These are phyloP conservation scores for Paspalum notatum DNA, from an alignment of 176 grass and related monocot genomes.

Conservation along the genomic window DNA sequence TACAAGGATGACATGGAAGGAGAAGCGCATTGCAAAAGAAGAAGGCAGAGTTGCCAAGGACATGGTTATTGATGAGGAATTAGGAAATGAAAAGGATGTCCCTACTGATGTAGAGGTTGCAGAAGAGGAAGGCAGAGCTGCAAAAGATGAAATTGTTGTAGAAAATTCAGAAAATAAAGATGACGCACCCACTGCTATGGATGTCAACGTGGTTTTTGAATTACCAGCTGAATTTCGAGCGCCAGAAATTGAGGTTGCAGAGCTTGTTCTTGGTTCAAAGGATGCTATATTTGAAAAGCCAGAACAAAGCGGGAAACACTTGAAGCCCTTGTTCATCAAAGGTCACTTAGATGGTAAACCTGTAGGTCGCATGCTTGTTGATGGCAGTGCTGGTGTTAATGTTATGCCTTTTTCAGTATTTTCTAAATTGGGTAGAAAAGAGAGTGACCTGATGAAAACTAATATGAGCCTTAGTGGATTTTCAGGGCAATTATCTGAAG, in stretches of 20 bases:
- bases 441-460: not conserved
- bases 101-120: not conserved
- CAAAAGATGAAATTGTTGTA: not conserved
- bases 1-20: not conserved
- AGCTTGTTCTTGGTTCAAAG: not conserved
- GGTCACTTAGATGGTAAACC: slow-evolving; percentile 4
- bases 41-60: too few species aligned
- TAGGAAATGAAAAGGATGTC: too few species aligned
- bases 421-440: not conserved
- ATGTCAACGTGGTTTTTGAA: not conserved
- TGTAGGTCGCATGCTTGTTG: slow-evolving; percentile 19
- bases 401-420: slow-evolving; percentile 10
- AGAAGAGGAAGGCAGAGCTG: not conserved
- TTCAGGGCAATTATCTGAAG: too few species aligned
- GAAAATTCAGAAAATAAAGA: not conserved
- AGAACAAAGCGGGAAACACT: not conserved
- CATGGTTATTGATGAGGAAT: too few species aligned
- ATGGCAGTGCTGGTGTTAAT: not conserved
- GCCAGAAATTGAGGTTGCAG: not conserved
- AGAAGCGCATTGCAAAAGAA: not conserved
- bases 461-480: slow-evolving; percentile 8
- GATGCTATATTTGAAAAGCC: not conserved
- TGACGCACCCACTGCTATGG: not conserved
- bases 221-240: not conserved
- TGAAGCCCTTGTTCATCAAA: slow-evolving; percentile 4